Percentiles rank a stretch among this genome's conserved stretches.
phyloP scores from a whole-genome alignment of 2,329 filamentous ascomycete genomes.

The Leptographium lundbergii region DNA sequence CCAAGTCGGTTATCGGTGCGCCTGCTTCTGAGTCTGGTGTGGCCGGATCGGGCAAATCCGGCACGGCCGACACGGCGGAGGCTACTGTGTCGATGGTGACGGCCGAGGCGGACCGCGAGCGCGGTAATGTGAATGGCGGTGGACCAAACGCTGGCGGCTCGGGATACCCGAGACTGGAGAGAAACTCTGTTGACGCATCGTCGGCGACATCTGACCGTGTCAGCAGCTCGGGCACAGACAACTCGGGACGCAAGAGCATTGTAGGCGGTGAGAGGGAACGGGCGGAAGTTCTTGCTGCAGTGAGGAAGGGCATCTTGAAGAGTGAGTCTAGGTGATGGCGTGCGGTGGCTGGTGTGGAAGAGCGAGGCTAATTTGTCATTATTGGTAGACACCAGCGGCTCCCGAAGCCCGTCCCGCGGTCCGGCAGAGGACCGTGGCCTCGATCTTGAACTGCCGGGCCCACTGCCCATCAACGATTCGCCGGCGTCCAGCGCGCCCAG shows the following conservation, averaged over 20 bases:
- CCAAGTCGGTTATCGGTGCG: constrained; percentile 78
- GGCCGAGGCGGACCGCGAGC: constrained; percentile 82
- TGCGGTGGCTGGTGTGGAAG: background rate
- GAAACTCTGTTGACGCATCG: constrained; percentile 62
- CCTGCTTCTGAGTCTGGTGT: constrained; percentile 56
- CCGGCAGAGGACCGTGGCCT: constrained; percentile 42
- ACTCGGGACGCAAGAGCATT: constrained; percentile 68
- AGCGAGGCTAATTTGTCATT: constrained; percentile 9
- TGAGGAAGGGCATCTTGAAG: constrained; percentile 93
- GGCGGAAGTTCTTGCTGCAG: constrained; percentile 79
- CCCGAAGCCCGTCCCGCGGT: constrained; percentile 53
- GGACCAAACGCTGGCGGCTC: constrained; percentile 56
- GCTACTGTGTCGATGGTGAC: constrained; percentile 93
- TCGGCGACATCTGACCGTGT: constrained; percentile 36
- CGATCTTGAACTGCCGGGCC: constrained; percentile 44
- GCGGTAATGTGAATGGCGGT: constrained; percentile 62
- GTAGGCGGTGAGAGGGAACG: constrained; percentile 81
- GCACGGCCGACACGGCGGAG: constrained; percentile 22
- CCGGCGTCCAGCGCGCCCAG: constrained; percentile 77
- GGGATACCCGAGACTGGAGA: constrained; percentile 73
- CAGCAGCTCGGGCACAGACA: constrained; percentile 46
- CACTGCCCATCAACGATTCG: constrained; percentile 58
- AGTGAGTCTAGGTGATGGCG: constrained; percentile 37
- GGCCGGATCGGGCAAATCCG: constrained; percentile 42
- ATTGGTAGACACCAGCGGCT: constrained; percentile 48